Percentiles rank a stretch among this genome's conserved stretches.
These are phyloP conservation scores for Fusarium praegraminearum DNA, from an alignment of 2,329 filamentous ascomycete genomes.

Conservation along the genomic window DNA sequence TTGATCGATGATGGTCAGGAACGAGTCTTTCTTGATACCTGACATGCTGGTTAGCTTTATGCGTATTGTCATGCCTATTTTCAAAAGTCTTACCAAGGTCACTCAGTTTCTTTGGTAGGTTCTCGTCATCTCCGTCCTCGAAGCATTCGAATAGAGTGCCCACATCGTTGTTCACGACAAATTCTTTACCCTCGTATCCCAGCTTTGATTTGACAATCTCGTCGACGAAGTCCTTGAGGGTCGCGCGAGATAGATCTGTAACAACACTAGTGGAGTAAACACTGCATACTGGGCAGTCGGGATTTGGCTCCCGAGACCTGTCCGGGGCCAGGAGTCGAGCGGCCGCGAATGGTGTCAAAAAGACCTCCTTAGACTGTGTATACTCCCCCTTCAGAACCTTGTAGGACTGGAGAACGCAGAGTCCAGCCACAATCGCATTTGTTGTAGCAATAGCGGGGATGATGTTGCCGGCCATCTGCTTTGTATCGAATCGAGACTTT, in stretches of 20 bases:
- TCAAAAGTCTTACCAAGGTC: conserved; percentile 73
- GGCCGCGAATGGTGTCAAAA: conserved; percentile 76
- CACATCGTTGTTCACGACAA: conserved; percentile 79
- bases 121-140: conserved; percentile 84
- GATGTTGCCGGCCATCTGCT: conserved; percentile 99
- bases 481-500: conserved; percentile 95
- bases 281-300: conserved; percentile 85
- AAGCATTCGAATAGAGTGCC: conserved; percentile 75
- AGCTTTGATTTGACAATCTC: conserved; percentile 76
- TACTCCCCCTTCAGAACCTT: conserved; percentile 85
- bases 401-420: conserved; percentile 93
- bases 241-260: conserved; percentile 78
- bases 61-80: neutral
- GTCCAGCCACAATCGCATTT: conserved; percentile 92
- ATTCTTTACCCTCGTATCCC: conserved; percentile 81
- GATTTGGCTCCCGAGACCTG: conserved; percentile 74
- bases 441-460: conserved; percentile 98
- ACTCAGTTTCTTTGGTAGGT: conserved; percentile 80
- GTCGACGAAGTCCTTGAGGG: conserved; percentile 82
- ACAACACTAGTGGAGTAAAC: conserved; percentile 75
- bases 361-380: conserved; percentile 81
- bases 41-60: conserved; percentile 33
- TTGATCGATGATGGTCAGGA: conserved; percentile 87
- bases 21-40: conserved; percentile 78
- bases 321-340: conserved; percentile 71